Evolutionary conservation across 1,139 yeast genomes (phyloP).

Genomic region (Geotrichum cucujoidarum): DNA sequence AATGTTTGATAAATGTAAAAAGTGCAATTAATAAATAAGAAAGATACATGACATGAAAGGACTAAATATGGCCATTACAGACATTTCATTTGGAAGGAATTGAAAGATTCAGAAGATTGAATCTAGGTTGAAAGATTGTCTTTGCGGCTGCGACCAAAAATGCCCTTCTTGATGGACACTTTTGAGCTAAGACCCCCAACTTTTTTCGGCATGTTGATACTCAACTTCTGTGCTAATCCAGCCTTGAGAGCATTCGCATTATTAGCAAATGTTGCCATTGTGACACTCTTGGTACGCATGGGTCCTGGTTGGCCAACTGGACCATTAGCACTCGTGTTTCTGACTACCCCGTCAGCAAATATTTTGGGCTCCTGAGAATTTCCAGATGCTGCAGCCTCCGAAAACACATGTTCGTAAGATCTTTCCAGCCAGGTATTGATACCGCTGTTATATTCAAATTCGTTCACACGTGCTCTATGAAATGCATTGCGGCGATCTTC

Average conservation of each 20-base stretch:
- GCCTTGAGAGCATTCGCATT: neutral
- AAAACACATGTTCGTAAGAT: too few species aligned
- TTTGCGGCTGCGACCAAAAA: conserved; percentile 35
- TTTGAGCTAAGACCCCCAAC: neutral
- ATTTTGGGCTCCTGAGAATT: too few species aligned
- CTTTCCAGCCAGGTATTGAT: conserved; percentile 34
- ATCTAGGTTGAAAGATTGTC: too few species aligned
- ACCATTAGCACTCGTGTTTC: neutral
- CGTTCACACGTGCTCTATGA: conserved; percentile 30
- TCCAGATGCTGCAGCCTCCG: too few species aligned
- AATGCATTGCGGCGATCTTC: conserved; percentile 28
- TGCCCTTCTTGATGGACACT: conserved; percentile 24
- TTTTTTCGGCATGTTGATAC: conserved; percentile 2
- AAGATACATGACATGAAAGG: too few species aligned
- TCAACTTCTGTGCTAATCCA: conserved; percentile 13
- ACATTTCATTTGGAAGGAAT: too few species aligned
- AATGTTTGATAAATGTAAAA: too few species aligned
- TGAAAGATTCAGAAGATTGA: neutral
- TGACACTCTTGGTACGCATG: conserved; percentile 25
- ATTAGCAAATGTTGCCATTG: conserved; percentile 23
- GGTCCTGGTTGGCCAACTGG: neutral
- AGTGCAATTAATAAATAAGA: too few species aligned
- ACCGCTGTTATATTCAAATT: conserved; percentile 35
- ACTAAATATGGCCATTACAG: too few species aligned
- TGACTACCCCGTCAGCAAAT: too few species aligned